These are phyloP conservation scores for Yamadazyma diospyri DNA, from an alignment of 1,139 yeast species.

Conservation along the genomic window DNA sequence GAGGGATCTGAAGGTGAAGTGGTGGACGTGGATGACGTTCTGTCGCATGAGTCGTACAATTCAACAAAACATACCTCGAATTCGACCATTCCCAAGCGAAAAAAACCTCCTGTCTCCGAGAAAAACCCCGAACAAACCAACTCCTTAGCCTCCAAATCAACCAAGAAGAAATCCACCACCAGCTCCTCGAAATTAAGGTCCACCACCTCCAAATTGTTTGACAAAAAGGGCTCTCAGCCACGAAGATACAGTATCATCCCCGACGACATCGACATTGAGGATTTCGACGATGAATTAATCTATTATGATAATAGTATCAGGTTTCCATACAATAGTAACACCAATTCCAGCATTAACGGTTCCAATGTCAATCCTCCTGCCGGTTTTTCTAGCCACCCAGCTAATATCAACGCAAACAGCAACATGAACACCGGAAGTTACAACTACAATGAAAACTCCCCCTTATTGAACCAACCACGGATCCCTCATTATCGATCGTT, in stretches of 20 bases:
- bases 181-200: constrained; percentile 49
- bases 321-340: constrained; percentile 36
- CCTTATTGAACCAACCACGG: constrained; percentile 30
- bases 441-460: constrained; percentile 29
- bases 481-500: constrained; percentile 44
- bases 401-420: constrained; percentile 16
- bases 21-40: constrained; percentile 28
- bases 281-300: constrained; percentile 55
- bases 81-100: constrained; percentile 10
- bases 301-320: constrained; percentile 44
- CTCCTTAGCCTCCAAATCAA: constrained; percentile 25
- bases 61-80: constrained; percentile 14
- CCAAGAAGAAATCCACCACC: constrained; percentile 28
- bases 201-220: constrained; percentile 69
- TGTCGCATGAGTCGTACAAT: constrained; percentile 27
- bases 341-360: constrained; percentile 34
- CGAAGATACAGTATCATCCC: constrained; percentile 71
- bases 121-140: constrained; percentile 9
- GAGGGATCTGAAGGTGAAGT: constrained; percentile 22
- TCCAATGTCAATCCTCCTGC: too few species aligned
- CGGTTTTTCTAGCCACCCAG: constrained; percentile 39
- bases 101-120: constrained; percentile 3
- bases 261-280: constrained; percentile 64
- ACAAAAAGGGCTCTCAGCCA: constrained; percentile 67
- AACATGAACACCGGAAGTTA: constrained; percentile 13